Conservation (phyloP, 495 filamentous ascomycete species). For the Aspergillus wentii region DNA sequence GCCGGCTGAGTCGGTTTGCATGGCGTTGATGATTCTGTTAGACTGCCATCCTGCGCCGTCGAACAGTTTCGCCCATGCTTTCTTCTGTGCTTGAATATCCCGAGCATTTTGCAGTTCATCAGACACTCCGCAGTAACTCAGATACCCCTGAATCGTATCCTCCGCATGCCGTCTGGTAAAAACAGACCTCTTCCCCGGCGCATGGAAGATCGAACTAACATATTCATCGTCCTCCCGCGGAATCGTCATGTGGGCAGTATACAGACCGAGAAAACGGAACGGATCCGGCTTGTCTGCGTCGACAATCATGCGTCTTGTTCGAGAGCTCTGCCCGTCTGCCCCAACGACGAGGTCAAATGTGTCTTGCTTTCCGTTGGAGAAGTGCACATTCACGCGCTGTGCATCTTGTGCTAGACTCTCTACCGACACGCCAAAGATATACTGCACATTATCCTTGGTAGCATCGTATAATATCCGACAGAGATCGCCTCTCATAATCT, state of each 20-base stretch:
- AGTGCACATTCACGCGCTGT: conserved; percentile 24
- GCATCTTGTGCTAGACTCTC: conserved; percentile 9
- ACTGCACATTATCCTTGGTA: conserved; percentile 17
- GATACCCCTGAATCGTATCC: no score
- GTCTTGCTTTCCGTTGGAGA: conserved; percentile 26
- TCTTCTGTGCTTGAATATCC: conserved; percentile 26
- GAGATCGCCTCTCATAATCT: conserved; percentile 46
- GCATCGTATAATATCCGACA: conserved; percentile 27
- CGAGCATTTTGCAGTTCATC: conserved; percentile 4
- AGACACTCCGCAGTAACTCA: conserved; percentile 22
- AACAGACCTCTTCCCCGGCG: conserved; percentile 24
- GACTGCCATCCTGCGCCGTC: conserved; percentile 41
- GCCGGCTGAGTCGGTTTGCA: conserved; percentile 32
- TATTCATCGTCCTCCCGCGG: conserved; percentile 27
- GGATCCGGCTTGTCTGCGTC: conserved; percentile 11
- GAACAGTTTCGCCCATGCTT: conserved; percentile 32
- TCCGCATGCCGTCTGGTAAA: conserved; percentile 36
- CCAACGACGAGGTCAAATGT: conserved; percentile 46
- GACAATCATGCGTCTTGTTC: conserved; percentile 29
- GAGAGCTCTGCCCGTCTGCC: conserved; percentile 44
- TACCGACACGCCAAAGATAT: conserved; percentile 26
- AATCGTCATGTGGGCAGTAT: conserved; percentile 37
- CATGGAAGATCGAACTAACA: conserved; percentile 26
- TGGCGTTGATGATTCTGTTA: conserved; percentile 29
- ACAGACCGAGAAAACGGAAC: conserved; percentile 19